Evolutionary conservation across 371 early-diverging fungal genomes (phyloP), one percentile per base, ranked within the genome.

Genomic region (Cokeromyces recurvatus): DNA sequence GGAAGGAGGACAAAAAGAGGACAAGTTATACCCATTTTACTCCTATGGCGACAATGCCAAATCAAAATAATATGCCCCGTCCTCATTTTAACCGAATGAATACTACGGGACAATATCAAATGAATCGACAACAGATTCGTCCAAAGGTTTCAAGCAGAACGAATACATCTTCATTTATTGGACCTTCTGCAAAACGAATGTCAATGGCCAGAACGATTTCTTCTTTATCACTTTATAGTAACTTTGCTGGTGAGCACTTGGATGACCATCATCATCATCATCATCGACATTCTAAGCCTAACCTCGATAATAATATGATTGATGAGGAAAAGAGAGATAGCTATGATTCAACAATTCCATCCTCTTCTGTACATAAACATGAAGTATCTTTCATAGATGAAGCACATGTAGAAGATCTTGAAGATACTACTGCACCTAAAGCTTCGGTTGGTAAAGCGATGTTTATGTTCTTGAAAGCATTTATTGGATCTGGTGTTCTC

Each of bases 391-490:
- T 36, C 1, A 14, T 48, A 1, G 50, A 38, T 8, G 53, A 49
- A 7, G 51, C 53, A 32, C 11, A 7, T 7, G 15, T 34, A 9
- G 55, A 43, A 6, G 41, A 48, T 2, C 36, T 20, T 20, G 46
- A 46, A 11, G 47, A n/a, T n/a, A n/a, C n/a, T n/a, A n/a, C n/a
- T 1, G 12, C 56, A 1, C 65, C 78, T 5, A 74, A 75, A 22
- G 77, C 87, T 6, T 76, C 80, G 0, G 72, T 71, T 12, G 67
- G 70, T 38, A 88, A 86, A 59, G 86, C 85, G 12, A 82, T 84
- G 56, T 82, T 89, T 51, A 69, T 89, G 77, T 68, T 87, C 20
- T 60, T 86, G 48, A 90, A 90, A 61, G 83, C 87, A 5, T 89
- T 87, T 55, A 81, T 89, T 48, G 89, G 87, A 14, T 85, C 85